Conservation (phyloP, 768 basidiomycete species). For the Clavulina sp. region DNA sequence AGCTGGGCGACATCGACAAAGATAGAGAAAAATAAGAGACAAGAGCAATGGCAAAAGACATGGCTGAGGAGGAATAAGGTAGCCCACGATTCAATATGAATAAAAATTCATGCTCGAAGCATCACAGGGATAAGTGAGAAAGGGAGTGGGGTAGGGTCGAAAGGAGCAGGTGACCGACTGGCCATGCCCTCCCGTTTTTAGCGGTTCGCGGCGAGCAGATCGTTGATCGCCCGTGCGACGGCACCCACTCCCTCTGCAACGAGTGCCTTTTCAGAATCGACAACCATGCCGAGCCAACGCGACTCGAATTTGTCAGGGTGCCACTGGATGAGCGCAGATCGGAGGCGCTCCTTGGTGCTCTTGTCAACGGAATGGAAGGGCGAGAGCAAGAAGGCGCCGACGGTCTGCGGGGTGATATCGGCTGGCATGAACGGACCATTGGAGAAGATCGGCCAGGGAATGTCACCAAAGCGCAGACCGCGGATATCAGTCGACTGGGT, state of each 20-base stretch:
- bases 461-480: neutral
- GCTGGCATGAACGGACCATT: neutral
- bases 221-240: conserved; percentile 3
- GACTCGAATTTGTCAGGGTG: conserved; percentile 9
- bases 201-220: neutral
- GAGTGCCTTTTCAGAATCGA: neutral
- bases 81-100: too few relatives aligned
- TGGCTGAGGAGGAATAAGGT: too few relatives aligned
- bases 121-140: too few relatives aligned
- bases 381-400: conserved; percentile 5
- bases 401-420: conserved; percentile 1
- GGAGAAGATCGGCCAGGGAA: conserved; percentile 5
- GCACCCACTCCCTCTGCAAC: conserved; percentile 4
- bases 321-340: conserved; percentile 4
- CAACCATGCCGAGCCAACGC: conserved; percentile 3
- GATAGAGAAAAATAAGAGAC: too few relatives aligned
- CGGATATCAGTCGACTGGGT: neutral
- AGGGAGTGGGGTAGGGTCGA: neutral
- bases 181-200: neutral
- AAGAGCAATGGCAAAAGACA: too few relatives aligned
- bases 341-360: conserved; percentile 5
- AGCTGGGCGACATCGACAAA: too few relatives aligned
- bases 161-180: neutral
- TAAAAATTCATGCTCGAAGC: too few relatives aligned
- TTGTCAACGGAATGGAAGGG: conserved; percentile 3